Conservation (phyloP, 805 yeast genomes). For the Zygotorulaspora danielsina region DNA sequence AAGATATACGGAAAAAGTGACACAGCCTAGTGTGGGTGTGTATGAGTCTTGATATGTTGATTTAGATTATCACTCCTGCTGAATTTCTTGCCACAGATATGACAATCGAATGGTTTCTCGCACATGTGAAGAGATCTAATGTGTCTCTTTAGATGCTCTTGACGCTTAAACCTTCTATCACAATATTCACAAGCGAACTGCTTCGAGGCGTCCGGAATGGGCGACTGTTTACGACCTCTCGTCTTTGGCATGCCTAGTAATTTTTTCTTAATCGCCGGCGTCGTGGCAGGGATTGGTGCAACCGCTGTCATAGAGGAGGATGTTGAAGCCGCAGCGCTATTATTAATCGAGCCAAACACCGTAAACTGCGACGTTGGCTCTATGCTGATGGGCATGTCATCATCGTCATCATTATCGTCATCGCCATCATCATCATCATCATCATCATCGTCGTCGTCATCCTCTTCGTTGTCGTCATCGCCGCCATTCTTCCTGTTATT, state of each 20-base stretch:
- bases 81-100: conserved; percentile 57
- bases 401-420: conserved; percentile 8
- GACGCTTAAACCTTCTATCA: conserved; percentile 62
- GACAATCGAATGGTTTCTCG: conserved; percentile 65
- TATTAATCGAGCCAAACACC: conserved; percentile 6
- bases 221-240: conserved; percentile 62
- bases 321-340: conserved; percentile 2
- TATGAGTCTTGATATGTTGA: conserved; percentile 62
- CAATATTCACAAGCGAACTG: conserved; percentile 63
- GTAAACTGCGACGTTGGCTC: conserved; percentile 13
- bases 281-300: conserved; percentile 4
- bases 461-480: conserved; percentile 5
- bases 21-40: conserved; percentile 13
- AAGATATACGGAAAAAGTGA: conserved; percentile 1
- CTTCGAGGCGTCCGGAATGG: conserved; percentile 52
- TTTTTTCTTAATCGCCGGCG: conserved; percentile 16
- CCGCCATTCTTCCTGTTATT: background rate
- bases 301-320: conserved; percentile 6
- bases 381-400: conserved; percentile 6
- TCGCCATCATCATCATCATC: conserved; percentile 8
- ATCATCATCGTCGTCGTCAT: no score
- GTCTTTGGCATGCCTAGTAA: conserved; percentile 37
- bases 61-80: conserved; percentile 62
- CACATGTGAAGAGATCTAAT: conserved; percentile 67
- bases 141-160: conserved; percentile 74